These are phyloP conservation scores for Avicennia marina DNA, from an alignment of 257 asterid species.

Conservation along the genomic window DNA sequence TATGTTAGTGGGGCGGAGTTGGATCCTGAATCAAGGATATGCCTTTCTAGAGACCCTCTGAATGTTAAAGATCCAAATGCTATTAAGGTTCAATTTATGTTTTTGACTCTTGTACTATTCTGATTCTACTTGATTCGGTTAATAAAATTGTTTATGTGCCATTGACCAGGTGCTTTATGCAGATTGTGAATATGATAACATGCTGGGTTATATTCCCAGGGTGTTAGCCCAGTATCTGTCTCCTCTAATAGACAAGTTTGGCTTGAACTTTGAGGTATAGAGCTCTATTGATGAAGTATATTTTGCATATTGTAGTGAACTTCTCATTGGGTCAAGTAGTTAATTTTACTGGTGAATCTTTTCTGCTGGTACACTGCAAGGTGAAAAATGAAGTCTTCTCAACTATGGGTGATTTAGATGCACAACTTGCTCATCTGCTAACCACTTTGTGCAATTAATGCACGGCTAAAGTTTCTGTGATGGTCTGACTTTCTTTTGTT, in stretches of 20 bases:
- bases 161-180: slow-evolving; percentile 59
- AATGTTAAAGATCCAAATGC: slow-evolving; percentile 80
- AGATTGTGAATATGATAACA: slow-evolving; percentile 40
- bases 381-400: slow-evolving; percentile 8
- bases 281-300: not conserved
- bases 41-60: slow-evolving; percentile 68
- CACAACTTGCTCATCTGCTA: not conserved
- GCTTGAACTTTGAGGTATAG: slow-evolving; percentile 65
- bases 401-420: not conserved
- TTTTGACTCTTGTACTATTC: slow-evolving; percentile 12
- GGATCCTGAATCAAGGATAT: slow-evolving; percentile 41
- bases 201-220: slow-evolving; percentile 81
- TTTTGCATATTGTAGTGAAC: not conserved
- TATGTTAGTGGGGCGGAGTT: slow-evolving; percentile 46
- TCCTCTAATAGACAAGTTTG: slow-evolving; percentile 71
- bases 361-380: not conserved
- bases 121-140: slow-evolving; percentile 1
- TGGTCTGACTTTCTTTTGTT: not conserved
- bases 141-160: slow-evolving; percentile 10
- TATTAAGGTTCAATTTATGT: slow-evolving; percentile 53
- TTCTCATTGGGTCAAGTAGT: slow-evolving; percentile 1
- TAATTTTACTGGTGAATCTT: not conserved
- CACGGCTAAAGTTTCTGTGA: not conserved
- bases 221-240: slow-evolving; percentile 72
- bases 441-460: not conserved